Evolutionary conservation across 2,329 filamentous ascomycete genomes (phyloP), one percentile per base, ranked within the genome.

Genomic region (Aaosphaeria arxii): DNA sequence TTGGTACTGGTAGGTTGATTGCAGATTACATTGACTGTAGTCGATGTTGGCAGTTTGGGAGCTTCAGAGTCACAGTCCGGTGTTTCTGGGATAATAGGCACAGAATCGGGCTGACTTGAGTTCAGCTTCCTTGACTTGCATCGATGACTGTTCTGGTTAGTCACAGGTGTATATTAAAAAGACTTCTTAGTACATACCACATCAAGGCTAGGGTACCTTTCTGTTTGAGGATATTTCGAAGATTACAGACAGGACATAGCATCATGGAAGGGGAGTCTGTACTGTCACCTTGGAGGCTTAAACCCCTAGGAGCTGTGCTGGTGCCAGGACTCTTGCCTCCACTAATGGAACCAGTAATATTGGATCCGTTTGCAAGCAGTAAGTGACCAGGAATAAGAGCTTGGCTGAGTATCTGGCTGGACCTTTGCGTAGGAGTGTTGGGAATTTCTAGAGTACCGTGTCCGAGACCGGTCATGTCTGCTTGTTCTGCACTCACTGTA

Each of bases 381-480:
- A 40, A 17, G 24, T 11, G 24, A 9, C 11, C 17, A 40, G n/a
- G 33, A 9, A 36, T 36, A 9, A 7, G 7, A 13, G 39, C 39
- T 40, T 40, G 39, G 39, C 11, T 40, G 11, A 28, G 41, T 13
- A 49, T 17, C 39, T 57, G 47, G 24, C 51, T 51, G 7, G 46
- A 56, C 4, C 24, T 30, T 44, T 56, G 58, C 11, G 54, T 53
- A 33, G 54, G 46, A 31, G 46, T 48, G 30, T 44, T 40, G 11
- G 46, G 46, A 28, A 48, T 48, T 30, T 44, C 46, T 36, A 13
- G 9, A 11, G 11, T 11, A 40, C 9, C 11, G 39, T 11, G 24
- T 40, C 39, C 9, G 39, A 28, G 7, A 3, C 24, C 7, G 39
- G 24, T 7, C 24, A 11, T 11, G 7, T 40, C 9, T 28, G 7